A percentile compares a stretch with the other conserved stretches of the same genome.
Evolutionary conservation across 176 grass and related monocot species (phyloP).

Genomic region (Oryza glumipatula): DNA sequence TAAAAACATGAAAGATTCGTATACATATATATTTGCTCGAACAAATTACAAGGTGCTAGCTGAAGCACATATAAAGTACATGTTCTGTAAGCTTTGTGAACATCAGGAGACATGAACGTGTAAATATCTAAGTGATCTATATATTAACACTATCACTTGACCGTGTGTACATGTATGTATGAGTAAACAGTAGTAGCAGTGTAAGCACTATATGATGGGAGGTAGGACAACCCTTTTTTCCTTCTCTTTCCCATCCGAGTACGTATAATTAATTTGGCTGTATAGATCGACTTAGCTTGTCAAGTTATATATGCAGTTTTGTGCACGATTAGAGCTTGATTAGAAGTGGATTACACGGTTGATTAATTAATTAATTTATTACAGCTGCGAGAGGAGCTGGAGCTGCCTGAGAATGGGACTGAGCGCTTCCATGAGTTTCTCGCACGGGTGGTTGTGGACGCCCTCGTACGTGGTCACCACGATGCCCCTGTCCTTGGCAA

Average conservation of each 20-base stretch:
- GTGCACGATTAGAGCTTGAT: not conserved
- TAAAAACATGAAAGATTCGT: not conserved
- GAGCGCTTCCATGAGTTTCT: conserved; percentile 69
- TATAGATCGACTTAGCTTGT: not conserved
- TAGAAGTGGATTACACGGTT: not conserved
- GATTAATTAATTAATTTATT: not conserved
- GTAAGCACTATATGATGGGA: conserved; percentile 14
- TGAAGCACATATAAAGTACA: not conserved
- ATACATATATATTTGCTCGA: not conserved
- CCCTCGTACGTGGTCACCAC: conserved; percentile 76
- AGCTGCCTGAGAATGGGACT: conserved; percentile 59
- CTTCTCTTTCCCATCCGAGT: conserved; percentile 7
- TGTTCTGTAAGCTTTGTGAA: conserved; percentile 2
- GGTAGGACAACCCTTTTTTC: conserved; percentile 1
- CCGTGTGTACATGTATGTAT: not conserved
- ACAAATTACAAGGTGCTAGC: not conserved
- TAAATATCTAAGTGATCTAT: not conserved
- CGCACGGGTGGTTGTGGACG: conserved; percentile 66
- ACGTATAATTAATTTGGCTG: not conserved
- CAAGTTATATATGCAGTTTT: not conserved
- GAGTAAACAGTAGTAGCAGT: not conserved
- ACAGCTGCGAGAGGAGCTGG: conserved; percentile 56
- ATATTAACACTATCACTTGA: not conserved
- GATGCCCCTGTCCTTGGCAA: conserved; percentile 56
- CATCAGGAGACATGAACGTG: not conserved